These are phyloP conservation scores for Capsicum pubescens DNA, from an alignment of 257 asterid genomes.

Conservation along the genomic window DNA sequence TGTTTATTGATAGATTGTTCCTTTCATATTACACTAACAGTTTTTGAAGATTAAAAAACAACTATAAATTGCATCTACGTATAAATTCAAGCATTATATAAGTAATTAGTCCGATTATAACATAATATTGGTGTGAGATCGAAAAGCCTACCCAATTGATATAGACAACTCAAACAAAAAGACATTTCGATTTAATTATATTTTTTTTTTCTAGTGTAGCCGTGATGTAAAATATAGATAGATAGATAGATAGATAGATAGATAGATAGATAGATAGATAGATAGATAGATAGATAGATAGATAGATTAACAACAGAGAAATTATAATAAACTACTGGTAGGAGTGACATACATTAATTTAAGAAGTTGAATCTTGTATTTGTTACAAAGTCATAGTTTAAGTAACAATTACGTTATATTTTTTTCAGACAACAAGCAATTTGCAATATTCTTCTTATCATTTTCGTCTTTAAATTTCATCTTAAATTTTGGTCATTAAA, in stretches of 20 bases:
- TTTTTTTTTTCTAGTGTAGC: too few species aligned
- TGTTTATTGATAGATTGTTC: too few species aligned
- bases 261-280: background rate
- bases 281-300: background rate
- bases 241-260: background rate
- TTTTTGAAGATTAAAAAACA: too few species aligned
- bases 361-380: background rate
- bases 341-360: background rate
- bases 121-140: background rate
- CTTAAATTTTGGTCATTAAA: too few species aligned
- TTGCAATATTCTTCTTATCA: background rate
- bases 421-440: background rate
- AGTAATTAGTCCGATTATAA: accelerated
- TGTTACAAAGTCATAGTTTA: background rate
- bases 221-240: background rate
- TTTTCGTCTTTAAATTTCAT: background rate
- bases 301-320: background rate
- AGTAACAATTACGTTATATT: background rate
- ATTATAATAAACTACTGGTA: background rate
- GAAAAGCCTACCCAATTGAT: background rate
- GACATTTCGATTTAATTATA: background rate
- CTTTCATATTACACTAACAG: too few species aligned
- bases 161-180: background rate
- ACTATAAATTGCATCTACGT: too few species aligned
- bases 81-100: too few species aligned